A percentile compares a stretch with the other conserved stretches of the same genome.
Evolutionary conservation across 495 filamentous ascomycete genomes (phyloP).

Genomic region (Aspergillus avenaceus): DNA sequence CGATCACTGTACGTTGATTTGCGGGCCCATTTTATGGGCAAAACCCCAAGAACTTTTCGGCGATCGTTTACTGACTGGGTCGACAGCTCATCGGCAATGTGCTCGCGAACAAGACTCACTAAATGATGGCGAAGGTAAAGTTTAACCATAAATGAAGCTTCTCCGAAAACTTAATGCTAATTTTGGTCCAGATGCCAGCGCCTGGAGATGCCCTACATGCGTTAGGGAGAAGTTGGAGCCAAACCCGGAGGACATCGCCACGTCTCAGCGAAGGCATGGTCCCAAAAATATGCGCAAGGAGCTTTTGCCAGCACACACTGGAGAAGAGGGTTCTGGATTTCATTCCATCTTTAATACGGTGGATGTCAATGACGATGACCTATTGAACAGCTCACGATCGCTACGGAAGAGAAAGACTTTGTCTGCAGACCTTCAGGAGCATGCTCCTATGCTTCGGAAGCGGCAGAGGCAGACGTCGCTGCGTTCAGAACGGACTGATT

Average conservation of each 20-base stretch:
- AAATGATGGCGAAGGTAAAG: constrained; percentile 62
- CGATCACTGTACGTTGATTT: constrained; percentile 73
- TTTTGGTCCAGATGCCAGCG: constrained; percentile 33
- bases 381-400: constrained; percentile 79
- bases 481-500: constrained; percentile 18
- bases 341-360: constrained; percentile 79
- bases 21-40: constrained; percentile 22
- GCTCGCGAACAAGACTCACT: constrained; percentile 75
- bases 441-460: constrained; percentile 42
- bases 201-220: constrained; percentile 81
- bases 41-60: constrained; percentile 19
- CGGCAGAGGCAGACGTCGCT: constrained; percentile 36
- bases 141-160: not conserved
- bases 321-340: constrained; percentile 66
- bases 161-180: constrained; percentile 17
- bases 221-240: constrained; percentile 61
- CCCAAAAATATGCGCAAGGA: constrained; percentile 62
- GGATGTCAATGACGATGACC: constrained; percentile 67
- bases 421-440: constrained; percentile 51
- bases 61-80: constrained; percentile 31
- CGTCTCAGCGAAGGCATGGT: constrained; percentile 36
- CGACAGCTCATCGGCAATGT: constrained; percentile 83
- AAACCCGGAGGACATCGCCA: constrained; percentile 35
- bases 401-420: constrained; percentile 81
- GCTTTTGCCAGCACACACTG: constrained; percentile 69